Conservation (phyloP, 2,329 filamentous ascomycete species). For the Cladosporium sp. region DNA sequence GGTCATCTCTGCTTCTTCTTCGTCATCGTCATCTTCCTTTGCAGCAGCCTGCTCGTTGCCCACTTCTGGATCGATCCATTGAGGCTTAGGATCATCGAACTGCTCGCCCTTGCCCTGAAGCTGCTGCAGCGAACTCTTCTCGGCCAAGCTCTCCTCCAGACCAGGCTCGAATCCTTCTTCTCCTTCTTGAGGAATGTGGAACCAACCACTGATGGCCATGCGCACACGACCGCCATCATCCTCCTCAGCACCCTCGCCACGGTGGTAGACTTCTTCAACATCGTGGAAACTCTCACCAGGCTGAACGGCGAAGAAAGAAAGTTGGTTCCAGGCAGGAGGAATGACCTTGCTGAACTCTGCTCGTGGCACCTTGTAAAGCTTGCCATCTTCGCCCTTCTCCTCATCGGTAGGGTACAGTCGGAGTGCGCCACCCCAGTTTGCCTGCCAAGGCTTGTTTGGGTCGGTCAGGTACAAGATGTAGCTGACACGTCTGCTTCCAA, state of each 20-base stretch:
- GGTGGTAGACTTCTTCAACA: conserved; percentile 92
- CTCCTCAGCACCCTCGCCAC: conserved; percentile 60
- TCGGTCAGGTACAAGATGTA: conserved; percentile 97
- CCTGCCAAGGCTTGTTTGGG: conserved; percentile 85
- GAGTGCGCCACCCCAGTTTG: conserved; percentile 89
- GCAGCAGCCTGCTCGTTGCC: conserved; percentile 35
- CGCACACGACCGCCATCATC: conserved; percentile 75
- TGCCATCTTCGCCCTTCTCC: conserved; percentile 63
- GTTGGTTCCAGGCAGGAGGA: conserved; percentile 93
- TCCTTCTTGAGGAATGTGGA: conserved; percentile 92
- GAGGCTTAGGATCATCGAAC: conserved; percentile 76
- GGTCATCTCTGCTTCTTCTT: conserved; percentile 60
- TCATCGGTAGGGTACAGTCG: conserved; percentile 77
- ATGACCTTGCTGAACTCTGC: conserved; percentile 80
- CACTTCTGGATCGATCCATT: conserved; percentile 49
- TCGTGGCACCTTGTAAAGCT: conserved; percentile 75
- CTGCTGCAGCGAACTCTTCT: conserved; percentile 89
- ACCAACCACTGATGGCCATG: conserved; percentile 99
- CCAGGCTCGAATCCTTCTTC: conserved; percentile 90
- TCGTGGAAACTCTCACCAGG: conserved; percentile 99
- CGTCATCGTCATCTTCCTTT: conserved; percentile 62
- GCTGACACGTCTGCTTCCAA: conserved; percentile 92
- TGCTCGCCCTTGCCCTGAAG: conserved; percentile 87
- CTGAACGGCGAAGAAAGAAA: conserved; percentile 97
- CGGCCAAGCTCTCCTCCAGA: conserved; percentile 82